phyloP scores from a whole-genome alignment of 805 yeast species.

The Kazachstania psychrophila region DNA sequence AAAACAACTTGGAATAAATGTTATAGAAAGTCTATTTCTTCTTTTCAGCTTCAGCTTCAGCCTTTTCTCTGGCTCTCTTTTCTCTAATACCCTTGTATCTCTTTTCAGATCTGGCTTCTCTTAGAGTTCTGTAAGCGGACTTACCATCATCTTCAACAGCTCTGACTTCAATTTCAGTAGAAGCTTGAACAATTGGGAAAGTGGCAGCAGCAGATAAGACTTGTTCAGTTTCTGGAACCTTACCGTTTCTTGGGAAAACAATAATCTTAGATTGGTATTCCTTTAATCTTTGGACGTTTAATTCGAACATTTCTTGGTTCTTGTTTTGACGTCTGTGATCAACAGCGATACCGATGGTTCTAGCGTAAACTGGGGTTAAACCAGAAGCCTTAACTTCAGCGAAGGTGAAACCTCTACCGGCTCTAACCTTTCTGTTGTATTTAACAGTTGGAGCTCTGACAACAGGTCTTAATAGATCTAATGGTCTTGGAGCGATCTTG shows the following conservation, averaged over 20 bases:
- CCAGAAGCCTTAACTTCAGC: slow-evolving; percentile 99
- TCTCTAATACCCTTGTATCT: slow-evolving; percentile 92
- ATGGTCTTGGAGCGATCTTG: slow-evolving; percentile 92
- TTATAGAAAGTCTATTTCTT: slow-evolving; percentile 59
- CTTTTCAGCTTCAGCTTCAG: slow-evolving; percentile 99
- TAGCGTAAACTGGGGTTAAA: slow-evolving; percentile 86
- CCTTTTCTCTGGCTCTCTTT: slow-evolving; percentile 94
- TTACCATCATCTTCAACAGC: slow-evolving; percentile 71
- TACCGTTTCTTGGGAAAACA: slow-evolving; percentile 88
- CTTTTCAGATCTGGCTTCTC: slow-evolving; percentile 91
- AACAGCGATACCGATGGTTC: slow-evolving; percentile 97
- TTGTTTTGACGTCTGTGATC: slow-evolving; percentile 99
- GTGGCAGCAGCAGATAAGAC: slow-evolving; percentile 62
- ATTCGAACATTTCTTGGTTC: slow-evolving; percentile 88
- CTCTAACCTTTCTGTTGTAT: slow-evolving; percentile 99
- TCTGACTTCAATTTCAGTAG: slow-evolving; percentile 69
- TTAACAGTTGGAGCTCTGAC: slow-evolving; percentile 98
- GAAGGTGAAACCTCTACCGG: slow-evolving; percentile 98
- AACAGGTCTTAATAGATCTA: slow-evolving; percentile 92
- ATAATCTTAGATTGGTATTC: slow-evolving; percentile 94
- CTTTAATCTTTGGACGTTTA: slow-evolving; percentile 91
- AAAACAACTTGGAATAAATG: slow-evolving; percentile 1
- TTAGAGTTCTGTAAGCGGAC: slow-evolving; percentile 89
- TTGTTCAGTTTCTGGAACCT: slow-evolving; percentile 73
- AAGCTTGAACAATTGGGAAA: slow-evolving; percentile 86